Percentiles rank a stretch among this genome's conserved stretches.
These are phyloP conservation scores for Ilex aquifolium DNA, from an alignment of 257 asterid species.

Conservation along the genomic window DNA sequence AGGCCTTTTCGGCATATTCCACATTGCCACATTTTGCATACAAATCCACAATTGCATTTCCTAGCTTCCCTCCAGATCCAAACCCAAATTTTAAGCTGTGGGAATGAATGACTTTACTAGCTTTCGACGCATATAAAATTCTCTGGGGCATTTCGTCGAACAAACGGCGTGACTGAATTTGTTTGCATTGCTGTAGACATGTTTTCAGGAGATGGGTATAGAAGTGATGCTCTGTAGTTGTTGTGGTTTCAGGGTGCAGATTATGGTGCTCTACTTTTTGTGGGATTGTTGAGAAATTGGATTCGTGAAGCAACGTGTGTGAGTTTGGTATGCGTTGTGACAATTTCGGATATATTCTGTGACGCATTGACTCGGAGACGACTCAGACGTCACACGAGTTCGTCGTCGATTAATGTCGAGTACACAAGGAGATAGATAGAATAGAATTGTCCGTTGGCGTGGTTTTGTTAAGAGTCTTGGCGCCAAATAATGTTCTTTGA, in stretches of 20 bases:
- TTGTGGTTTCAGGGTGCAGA: constrained; percentile 5
- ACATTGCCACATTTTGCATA: constrained; percentile 73
- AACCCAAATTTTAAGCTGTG: constrained; percentile 44
- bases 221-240: constrained; percentile 11
- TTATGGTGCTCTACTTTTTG: constrained; percentile 11
- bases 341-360: constrained; percentile 15
- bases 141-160: constrained; percentile 63
- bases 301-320: constrained; percentile 14
- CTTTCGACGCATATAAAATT: constrained; percentile 24
- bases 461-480: no score
- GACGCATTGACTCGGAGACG: constrained; percentile 29
- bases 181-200: constrained; percentile 61
- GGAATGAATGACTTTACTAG: constrained; percentile 49
- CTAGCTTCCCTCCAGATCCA: constrained; percentile 46
- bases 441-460: no score
- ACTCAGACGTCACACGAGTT: background rate
- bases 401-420: no score
- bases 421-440: no score
- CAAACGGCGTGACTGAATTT: constrained; percentile 47
- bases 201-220: constrained; percentile 23
- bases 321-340: constrained; percentile 16
- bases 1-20: constrained; percentile 47
- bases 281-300: constrained; percentile 28
- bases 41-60: constrained; percentile 71
- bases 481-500: no score